These are phyloP conservation scores for Aurinia saxatilis DNA, from an alignment of 345 rosid genomes.

Conservation along the genomic window DNA sequence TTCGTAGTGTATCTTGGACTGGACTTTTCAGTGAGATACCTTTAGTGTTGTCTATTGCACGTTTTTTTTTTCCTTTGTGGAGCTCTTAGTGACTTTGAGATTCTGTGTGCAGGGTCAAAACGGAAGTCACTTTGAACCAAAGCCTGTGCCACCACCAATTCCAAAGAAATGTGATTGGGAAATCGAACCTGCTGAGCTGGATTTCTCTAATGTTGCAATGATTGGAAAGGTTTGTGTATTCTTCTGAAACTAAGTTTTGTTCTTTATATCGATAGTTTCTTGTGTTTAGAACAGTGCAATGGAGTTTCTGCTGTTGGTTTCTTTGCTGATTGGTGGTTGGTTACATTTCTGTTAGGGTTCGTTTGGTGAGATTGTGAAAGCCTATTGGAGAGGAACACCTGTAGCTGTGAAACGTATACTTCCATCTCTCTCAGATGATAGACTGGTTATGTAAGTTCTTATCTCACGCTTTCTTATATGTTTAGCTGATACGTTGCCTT, in stretches of 20 bases:
- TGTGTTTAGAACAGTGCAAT: neutral
- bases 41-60: neutral
- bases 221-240: constrained; percentile 75
- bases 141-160: constrained; percentile 87
- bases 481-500: too few relatives aligned
- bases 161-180: constrained; percentile 99
- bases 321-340: constrained; percentile 23
- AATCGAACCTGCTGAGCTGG: constrained; percentile 91
- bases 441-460: constrained; percentile 82
- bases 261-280: neutral
- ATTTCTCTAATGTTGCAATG: constrained; percentile 64
- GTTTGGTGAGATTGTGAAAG: constrained; percentile 95
- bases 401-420: constrained; percentile 96
- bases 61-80: neutral
- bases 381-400: constrained; percentile 97
- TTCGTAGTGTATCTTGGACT: neutral
- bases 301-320: neutral
- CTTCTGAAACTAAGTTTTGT: neutral
- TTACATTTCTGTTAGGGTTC: constrained; percentile 57
- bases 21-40: neutral
- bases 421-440: constrained; percentile 97
- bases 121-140: constrained; percentile 97
- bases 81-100: neutral
- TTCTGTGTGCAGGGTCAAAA: constrained; percentile 70
- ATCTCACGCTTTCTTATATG: neutral